Evolutionary conservation across 495 filamentous ascomycete species (phyloP).

Genomic region (Neurospora tetrasperma): DNA sequence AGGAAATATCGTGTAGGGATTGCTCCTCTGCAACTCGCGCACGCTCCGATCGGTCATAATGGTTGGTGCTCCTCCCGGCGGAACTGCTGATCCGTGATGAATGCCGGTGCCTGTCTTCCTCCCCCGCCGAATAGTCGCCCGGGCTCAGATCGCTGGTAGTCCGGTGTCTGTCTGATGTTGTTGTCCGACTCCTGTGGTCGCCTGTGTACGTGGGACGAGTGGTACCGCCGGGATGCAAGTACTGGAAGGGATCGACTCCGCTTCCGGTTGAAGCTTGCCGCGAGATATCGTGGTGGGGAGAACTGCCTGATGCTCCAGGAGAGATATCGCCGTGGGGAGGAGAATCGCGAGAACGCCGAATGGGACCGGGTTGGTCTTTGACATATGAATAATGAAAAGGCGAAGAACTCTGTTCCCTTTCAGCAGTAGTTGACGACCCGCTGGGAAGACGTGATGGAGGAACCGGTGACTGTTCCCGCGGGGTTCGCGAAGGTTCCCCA

Average conservation of each 20-base stretch:
- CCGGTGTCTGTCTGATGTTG: not conserved
- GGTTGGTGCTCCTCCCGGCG: not conserved
- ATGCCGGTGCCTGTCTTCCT: not conserved
- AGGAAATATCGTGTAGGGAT: not conserved
- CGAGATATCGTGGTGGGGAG: not conserved
- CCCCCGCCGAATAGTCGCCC: not conserved
- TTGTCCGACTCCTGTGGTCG: not conserved
- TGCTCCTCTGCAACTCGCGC: not conserved
- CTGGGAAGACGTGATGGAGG: slow-evolving; percentile 19
- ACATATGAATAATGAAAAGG: slow-evolving; percentile 37
- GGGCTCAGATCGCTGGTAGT: not conserved
- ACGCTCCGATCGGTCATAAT: not conserved
- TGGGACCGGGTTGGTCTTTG: not conserved
- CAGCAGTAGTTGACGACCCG: slow-evolving; percentile 5
- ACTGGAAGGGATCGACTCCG: not conserved
- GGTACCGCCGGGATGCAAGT: not conserved
- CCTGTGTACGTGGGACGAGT: not conserved
- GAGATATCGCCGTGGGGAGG: not conserved
- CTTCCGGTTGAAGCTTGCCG: not conserved
- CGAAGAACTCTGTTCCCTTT: slow-evolving; percentile 24
- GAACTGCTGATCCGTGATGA: not conserved
- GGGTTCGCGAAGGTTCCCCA: slow-evolving; percentile 21
- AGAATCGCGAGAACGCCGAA: not conserved
- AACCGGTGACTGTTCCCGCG: slow-evolving; percentile 25
- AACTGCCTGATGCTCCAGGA: not conserved